A percentile compares a stretch with the other conserved stretches of the same genome.
phyloP scores from a whole-genome alignment of 805 yeast species.

The Candida stauntonica region DNA sequence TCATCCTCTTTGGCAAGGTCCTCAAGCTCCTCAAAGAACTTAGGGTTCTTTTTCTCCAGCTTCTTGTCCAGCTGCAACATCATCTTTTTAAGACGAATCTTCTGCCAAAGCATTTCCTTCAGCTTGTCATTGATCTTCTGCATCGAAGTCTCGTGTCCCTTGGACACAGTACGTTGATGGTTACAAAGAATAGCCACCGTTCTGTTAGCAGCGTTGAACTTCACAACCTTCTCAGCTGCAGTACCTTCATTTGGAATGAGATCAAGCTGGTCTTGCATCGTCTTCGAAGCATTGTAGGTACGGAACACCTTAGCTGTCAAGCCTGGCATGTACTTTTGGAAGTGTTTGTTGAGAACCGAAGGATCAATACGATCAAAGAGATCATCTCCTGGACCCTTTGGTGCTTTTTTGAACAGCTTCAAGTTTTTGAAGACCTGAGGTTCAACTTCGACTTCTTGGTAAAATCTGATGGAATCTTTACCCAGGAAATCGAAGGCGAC shows the following conservation, averaged over 20 bases:
- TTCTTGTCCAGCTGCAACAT: slow-evolving; percentile 60
- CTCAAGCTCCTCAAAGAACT: slow-evolving; percentile 63
- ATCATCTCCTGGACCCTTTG: slow-evolving; percentile 89
- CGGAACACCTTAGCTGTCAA: slow-evolving; percentile 95
- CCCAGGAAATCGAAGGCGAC: slow-evolving; percentile 92
- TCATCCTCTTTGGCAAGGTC: slow-evolving; percentile 66
- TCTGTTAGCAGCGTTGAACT: slow-evolving; percentile 91
- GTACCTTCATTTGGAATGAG: slow-evolving; percentile 82
- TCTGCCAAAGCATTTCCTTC: slow-evolving; percentile 82
- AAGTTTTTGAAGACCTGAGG: slow-evolving; percentile 88
- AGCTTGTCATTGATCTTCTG: slow-evolving; percentile 74
- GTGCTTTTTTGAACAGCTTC: slow-evolving; percentile 79
- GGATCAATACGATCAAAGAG: slow-evolving; percentile 90
- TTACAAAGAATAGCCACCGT: slow-evolving; percentile 94
- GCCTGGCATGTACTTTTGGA: slow-evolving; percentile 88
- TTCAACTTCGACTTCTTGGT: slow-evolving; percentile 90
- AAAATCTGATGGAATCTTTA: slow-evolving; percentile 88
- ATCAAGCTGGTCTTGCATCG: slow-evolving; percentile 94
- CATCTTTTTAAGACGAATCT: slow-evolving; percentile 66
- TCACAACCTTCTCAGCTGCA: slow-evolving; percentile 79
- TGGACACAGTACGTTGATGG: slow-evolving; percentile 91
- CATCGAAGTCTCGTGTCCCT: slow-evolving; percentile 76
- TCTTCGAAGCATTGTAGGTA: slow-evolving; percentile 93
- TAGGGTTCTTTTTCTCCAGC: slow-evolving; percentile 44
- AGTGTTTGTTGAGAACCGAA: slow-evolving; percentile 71